Percentiles rank a stretch among this genome's conserved stretches.
These are phyloP conservation scores for Neurospora sp. DNA, from an alignment of 2,329 filamentous ascomycete genomes.

Conservation along the genomic window DNA sequence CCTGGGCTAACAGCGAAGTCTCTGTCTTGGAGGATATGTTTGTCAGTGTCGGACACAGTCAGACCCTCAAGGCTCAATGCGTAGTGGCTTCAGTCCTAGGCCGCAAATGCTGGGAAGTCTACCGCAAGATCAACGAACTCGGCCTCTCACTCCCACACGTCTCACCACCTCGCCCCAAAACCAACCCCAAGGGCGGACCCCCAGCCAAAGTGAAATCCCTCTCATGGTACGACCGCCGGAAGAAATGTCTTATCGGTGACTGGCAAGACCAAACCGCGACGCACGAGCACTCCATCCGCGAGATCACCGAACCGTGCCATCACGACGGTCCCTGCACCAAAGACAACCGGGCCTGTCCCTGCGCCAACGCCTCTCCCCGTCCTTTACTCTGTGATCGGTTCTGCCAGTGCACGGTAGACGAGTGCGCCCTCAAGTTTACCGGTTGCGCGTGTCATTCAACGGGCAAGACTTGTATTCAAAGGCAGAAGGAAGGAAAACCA, in stretches of 20 bases:
- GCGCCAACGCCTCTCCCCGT: constrained; percentile 39
- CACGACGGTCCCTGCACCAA: constrained; percentile 58
- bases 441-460: constrained; percentile 53
- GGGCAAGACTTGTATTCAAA: constrained; percentile 48
- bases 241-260: constrained; percentile 42
- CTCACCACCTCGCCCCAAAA: not conserved
- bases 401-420: constrained; percentile 52
- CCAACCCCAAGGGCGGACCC: constrained; percentile 17
- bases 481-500: constrained; percentile 42
- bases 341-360: constrained; percentile 44
- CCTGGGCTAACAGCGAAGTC: constrained; percentile 41
- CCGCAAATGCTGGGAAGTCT: constrained; percentile 43
- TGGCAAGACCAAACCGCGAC: constrained; percentile 46
- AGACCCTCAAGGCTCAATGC: constrained; percentile 34
- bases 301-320: constrained; percentile 53
- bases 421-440: constrained; percentile 53
- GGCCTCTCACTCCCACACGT: constrained; percentile 23
- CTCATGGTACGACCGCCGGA: constrained; percentile 46
- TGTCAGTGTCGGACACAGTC: constrained; percentile 31
- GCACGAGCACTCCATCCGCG: constrained; percentile 45
- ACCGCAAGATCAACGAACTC: constrained; percentile 31
- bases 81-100: constrained; percentile 39
- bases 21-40: constrained; percentile 38
- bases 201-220: constrained; percentile 32
- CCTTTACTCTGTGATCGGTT: constrained; percentile 60